Conservation (phyloP, 352 stramenopile genomes). For the Globisporangium irregulare region DNA sequence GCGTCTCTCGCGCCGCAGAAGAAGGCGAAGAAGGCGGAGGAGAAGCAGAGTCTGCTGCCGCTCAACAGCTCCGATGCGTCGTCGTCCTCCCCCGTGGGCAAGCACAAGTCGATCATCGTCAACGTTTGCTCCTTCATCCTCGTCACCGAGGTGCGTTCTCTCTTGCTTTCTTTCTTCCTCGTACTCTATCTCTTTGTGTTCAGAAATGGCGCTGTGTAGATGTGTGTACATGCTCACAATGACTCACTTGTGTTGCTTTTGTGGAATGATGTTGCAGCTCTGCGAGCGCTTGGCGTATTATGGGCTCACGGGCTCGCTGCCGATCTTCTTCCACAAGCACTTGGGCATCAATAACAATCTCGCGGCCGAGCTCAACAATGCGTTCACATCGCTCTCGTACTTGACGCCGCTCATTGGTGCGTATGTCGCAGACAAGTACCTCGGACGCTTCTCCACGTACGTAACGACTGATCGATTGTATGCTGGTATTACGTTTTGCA, state of each 20-base stretch:
- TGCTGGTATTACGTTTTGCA: neutral
- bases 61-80: neutral
- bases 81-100: neutral
- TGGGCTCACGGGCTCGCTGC: constrained; percentile 75
- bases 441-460: constrained; percentile 76
- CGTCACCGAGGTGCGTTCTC: constrained; percentile 56
- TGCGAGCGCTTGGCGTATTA: constrained; percentile 84
- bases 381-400: constrained; percentile 82
- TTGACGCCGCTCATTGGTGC: constrained; percentile 79
- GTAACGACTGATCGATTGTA: constrained; percentile 5
- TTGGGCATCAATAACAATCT: constrained; percentile 73
- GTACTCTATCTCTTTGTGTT: neutral
- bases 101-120: constrained; percentile 75
- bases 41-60: constrained; percentile 14
- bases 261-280: constrained; percentile 32
- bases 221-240: neutral
- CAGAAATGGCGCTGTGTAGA: neutral
- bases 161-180: neutral
- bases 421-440: constrained; percentile 75
- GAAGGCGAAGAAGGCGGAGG: constrained; percentile 1
- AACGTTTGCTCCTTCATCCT: constrained; percentile 88
- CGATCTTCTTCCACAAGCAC: constrained; percentile 88
- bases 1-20: neutral
- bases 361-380: constrained; percentile 85
- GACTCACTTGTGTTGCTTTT: neutral